Conservation (phyloP, 2,329 filamentous ascomycete genomes). For the Fusarium cyanostomum region DNA sequence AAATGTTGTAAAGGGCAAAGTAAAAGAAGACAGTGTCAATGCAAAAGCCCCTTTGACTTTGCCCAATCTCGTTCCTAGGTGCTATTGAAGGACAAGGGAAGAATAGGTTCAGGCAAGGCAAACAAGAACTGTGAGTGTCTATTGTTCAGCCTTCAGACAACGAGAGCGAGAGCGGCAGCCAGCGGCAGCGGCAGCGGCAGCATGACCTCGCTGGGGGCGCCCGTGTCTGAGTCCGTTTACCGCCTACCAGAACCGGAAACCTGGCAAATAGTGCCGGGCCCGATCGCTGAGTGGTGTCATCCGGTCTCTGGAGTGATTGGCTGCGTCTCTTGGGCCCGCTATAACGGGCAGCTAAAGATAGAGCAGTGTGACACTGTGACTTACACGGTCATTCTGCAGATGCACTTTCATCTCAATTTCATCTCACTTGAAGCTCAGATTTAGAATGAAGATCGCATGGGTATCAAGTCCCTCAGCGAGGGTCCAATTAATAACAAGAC, state of each 20-base stretch:
- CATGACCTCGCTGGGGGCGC: constrained; percentile 35
- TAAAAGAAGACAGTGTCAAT: background rate
- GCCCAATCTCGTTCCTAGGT: background rate
- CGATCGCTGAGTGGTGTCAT: constrained; percentile 9
- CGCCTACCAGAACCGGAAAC: constrained; percentile 36
- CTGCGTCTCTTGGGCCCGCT: background rate
- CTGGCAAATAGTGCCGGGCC: constrained; percentile 27
- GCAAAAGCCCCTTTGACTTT: no score
- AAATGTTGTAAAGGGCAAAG: constrained; percentile 9
- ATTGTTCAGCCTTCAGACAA: constrained; percentile 22
- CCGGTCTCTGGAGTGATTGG: constrained; percentile 25
- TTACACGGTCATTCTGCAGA: background rate
- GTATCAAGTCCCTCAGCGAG: no score
- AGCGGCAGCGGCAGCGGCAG: constrained; percentile 10
- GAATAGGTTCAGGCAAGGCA: background rate
- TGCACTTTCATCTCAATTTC: background rate
- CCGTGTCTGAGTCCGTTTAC: constrained; percentile 27
- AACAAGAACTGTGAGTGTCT: background rate
- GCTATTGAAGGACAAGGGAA: background rate
- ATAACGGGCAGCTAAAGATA: constrained; percentile 5
- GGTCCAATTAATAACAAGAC: no score
- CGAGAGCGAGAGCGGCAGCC: constrained; percentile 1
- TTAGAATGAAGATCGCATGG: no score
- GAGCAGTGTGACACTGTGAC: constrained; percentile 6
- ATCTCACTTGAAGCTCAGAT: background rate